A percentile compares a stretch with the other conserved stretches of the same genome.
Evolutionary conservation across 2,329 filamentous ascomycete species (phyloP).

Genomic region (Ceratocystis eucalypticola): DNA sequence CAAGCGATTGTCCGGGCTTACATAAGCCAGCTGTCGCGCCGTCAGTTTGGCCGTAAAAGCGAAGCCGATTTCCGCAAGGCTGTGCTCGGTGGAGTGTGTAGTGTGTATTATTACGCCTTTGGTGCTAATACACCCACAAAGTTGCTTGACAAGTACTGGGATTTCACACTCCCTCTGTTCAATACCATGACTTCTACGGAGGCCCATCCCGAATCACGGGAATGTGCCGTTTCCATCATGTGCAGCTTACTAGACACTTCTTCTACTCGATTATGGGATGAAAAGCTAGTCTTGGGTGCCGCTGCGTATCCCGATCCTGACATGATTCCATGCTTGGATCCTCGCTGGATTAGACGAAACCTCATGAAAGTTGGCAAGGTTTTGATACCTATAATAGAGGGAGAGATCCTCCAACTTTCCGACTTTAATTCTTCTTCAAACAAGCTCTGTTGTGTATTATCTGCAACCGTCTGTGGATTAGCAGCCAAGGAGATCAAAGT

Average conservation of each 20-base stretch:
- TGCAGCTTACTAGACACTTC: constrained; percentile 50
- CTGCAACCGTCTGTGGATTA: constrained; percentile 11
- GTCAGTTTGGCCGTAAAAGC: constrained; percentile 30
- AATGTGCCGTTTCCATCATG: constrained; percentile 54
- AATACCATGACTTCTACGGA: constrained; percentile 12
- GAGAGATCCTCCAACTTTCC: constrained; percentile 48
- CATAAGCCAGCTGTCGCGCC: constrained; percentile 13
- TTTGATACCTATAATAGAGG: constrained; percentile 46
- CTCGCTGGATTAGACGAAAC: constrained; percentile 74
- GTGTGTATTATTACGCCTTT: constrained; percentile 70
- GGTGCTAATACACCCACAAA: constrained; percentile 51
- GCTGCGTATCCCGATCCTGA: constrained; percentile 44
- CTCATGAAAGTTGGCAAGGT: constrained; percentile 50
- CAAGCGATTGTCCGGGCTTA: constrained; percentile 16
- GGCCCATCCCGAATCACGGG: constrained; percentile 27
- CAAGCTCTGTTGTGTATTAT: constrained; percentile 9
- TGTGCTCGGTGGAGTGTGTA: constrained; percentile 59
- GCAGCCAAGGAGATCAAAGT: constrained; percentile 70
- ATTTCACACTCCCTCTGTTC: constrained; percentile 47
- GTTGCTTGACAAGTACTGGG: constrained; percentile 69
- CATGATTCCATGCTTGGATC: constrained; percentile 74
- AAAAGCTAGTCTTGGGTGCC: constrained; percentile 52
- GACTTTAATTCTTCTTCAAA: constrained; percentile 39
- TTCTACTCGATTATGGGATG: constrained; percentile 53
- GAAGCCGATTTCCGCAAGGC: constrained; percentile 43